Base-by-base conservation (phyloP, 2,329 filamentous ascomycete species). In the Achaetomium macrosporum region DNA sequence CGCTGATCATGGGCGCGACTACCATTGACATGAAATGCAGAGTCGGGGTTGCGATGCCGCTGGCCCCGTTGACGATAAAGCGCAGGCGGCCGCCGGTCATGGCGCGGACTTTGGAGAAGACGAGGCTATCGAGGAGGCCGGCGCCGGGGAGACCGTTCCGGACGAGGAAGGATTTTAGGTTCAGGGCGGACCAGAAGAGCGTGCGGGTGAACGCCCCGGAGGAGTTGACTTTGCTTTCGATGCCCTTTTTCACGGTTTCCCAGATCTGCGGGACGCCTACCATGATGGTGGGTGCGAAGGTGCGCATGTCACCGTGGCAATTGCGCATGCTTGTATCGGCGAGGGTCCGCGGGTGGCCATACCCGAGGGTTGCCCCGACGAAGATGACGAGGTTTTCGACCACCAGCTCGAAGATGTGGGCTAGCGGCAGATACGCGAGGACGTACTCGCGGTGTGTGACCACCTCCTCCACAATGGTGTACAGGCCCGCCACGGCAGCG, bases 201-300 rank as follows among this genome's bases (percentile, higher is more conserved):
- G 85, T 84, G 71, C 78, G 84, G 54, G 85, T 78, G 40, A 97
- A 53, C n/a, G 78, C 70, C 64, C 84, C 84, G 57, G 86, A 80
- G 53, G 79, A 74, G 66, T 88, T 85, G 55, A 97, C 84, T 70
- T 90, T 90, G 63, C 76, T 73, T 59, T 92, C 76, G 64, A 99
- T 88, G 50, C 93, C 93, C 77, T 99, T 99, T 76, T 90, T 92
- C 64, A 99, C 87, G 1, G 89, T 91, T 73, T 99, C 93, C 91
- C 92, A 99, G 31, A 99, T 87, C 54, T 95, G 91, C 1, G 93
- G 93, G 3, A 99, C 93, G 68, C 93, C 93, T 37, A 96, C 87
- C 67, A 99, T 81, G 66, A 96, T 81, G 2, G 90, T 95, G 1
- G 93, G 93, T 62, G 81, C 81, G 67, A 97, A 87, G 66, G 96